Conservation (phyloP, 306 rosid genomes). For the Argentina anserina region DNA sequence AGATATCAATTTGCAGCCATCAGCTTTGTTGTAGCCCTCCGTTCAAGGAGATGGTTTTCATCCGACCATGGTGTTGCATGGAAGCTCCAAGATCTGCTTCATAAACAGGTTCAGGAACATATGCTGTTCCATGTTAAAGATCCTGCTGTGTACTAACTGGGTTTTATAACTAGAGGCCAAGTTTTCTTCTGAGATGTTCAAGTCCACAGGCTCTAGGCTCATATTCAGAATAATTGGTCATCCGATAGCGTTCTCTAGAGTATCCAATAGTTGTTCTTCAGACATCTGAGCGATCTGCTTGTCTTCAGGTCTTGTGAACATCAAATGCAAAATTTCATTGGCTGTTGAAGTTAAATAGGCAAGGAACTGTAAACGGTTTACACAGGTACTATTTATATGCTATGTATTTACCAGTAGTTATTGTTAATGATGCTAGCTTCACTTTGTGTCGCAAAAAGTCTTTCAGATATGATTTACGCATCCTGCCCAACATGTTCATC, state of each 20-base stretch:
- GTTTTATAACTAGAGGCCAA: background rate
- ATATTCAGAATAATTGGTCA: background rate
- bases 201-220: background rate
- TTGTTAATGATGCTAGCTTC: background rate
- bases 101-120: background rate
- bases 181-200: background rate
- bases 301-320: constrained; percentile 1
- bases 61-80: background rate
- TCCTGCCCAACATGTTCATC: background rate
- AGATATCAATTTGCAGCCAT: background rate
- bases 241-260: background rate
- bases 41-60: background rate
- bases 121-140: background rate
- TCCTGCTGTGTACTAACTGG: background rate
- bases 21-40: background rate
- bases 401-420: background rate
- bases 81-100: background rate
- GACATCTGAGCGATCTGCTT: background rate
- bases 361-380: background rate
- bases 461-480: background rate
- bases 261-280: background rate
- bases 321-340: background rate
- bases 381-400: background rate
- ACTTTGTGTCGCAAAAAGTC: constrained; percentile 3
- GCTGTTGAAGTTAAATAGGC: background rate